phyloP scores from a whole-genome alignment of 179 eudicot genomes.

The Gypsophila paniculata region DNA sequence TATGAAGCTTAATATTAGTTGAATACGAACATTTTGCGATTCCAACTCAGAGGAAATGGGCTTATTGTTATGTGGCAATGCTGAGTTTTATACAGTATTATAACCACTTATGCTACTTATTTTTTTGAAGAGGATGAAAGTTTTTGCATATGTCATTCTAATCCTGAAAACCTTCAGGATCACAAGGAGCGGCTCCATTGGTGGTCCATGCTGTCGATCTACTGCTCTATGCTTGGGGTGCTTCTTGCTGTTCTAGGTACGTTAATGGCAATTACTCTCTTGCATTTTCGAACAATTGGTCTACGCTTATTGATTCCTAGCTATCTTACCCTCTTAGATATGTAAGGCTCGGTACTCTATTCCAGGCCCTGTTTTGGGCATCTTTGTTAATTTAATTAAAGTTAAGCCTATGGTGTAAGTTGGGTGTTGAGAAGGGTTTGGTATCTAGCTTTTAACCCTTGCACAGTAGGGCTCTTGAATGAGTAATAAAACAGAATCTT shows the following conservation, averaged over 20 bases:
- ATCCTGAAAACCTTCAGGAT: conserved; percentile 41
- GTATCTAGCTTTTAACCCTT: not conserved
- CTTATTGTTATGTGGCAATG: too few species aligned
- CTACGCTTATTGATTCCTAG: too few species aligned
- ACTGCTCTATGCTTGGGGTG: conserved; percentile 44
- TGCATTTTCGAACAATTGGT: not conserved
- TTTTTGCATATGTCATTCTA: conserved; percentile 7
- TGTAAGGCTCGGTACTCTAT: too few species aligned
- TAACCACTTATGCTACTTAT: too few species aligned
- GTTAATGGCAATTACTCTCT: conserved; percentile 12
- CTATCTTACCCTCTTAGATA: too few species aligned
- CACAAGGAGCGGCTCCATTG: conserved; percentile 61
- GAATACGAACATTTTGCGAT: too few species aligned
- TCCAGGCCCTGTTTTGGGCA: too few species aligned
- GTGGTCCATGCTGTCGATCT: conserved; percentile 53
- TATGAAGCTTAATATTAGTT: too few species aligned
- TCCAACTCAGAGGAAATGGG: too few species aligned
- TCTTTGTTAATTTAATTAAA: too few species aligned
- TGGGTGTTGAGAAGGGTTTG: not conserved
- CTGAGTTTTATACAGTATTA: too few species aligned
- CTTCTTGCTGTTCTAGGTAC: conserved; percentile 55
- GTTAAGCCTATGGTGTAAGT: not conserved
- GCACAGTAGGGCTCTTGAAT: not conserved
- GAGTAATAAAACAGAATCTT: not conserved
- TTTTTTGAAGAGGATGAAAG: not conserved